Percentiles rank a stretch among this genome's conserved stretches.
Evolutionary conservation across 352 stramenopile genomes (phyloP).

Genomic region (Globisporangium cystogenes): DNA sequence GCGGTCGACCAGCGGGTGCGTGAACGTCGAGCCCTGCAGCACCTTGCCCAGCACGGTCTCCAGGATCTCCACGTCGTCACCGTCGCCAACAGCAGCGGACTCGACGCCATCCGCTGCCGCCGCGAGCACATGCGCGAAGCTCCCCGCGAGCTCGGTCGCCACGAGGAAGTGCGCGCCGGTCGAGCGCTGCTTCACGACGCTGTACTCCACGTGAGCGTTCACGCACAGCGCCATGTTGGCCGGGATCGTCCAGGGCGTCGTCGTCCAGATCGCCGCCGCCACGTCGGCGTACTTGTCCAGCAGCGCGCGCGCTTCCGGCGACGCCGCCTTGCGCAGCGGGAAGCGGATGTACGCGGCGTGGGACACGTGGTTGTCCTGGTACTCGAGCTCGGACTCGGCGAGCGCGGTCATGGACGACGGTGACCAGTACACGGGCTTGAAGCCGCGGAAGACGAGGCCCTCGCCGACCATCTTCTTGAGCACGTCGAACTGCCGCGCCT

Average conservation of each 20-base stretch:
- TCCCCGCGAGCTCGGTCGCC: conserved; percentile 41
- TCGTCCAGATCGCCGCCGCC: conserved; percentile 95
- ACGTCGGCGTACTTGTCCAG: conserved; percentile 39
- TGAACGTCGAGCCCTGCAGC: conserved; percentile 66
- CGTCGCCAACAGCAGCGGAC: background rate
- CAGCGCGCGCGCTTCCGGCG: conserved; percentile 12
- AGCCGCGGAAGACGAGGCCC: conserved; percentile 95
- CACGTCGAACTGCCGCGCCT: conserved; percentile 95
- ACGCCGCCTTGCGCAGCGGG: conserved; percentile 26
- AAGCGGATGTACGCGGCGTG: conserved; percentile 95
- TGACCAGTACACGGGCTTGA: conserved; percentile 99
- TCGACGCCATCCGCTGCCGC: background rate
- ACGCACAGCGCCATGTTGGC: conserved; percentile 97
- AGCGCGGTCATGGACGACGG: conserved; percentile 96
- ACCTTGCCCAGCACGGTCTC: conserved; percentile 53
- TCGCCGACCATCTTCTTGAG: conserved; percentile 97
- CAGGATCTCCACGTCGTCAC: conserved; percentile 40
- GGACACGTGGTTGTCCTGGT: conserved; percentile 96
- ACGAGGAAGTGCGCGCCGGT: conserved; percentile 57
- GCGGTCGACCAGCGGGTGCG: conserved; percentile 86
- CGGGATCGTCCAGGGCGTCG: conserved; percentile 98
- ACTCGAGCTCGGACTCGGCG: conserved; percentile 98
- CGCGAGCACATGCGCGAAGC: conserved; percentile 25
- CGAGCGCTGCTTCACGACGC: conserved; percentile 59
- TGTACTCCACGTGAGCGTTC: conserved; percentile 93